Conservation (phyloP, 2,329 filamentous ascomycete genomes). For the Sclerotinia nivalis region DNA sequence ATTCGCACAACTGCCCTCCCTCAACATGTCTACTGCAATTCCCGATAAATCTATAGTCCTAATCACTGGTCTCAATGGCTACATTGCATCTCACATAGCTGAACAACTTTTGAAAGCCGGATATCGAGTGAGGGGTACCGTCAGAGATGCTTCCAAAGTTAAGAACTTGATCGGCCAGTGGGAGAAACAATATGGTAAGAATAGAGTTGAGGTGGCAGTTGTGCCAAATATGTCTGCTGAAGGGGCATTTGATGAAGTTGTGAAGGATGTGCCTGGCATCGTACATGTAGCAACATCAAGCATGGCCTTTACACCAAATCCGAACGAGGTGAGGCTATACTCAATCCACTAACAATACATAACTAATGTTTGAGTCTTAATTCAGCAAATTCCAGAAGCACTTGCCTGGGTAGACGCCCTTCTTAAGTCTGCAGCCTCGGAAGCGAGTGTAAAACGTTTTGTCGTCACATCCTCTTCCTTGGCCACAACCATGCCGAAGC, state of each 20-base stretch:
- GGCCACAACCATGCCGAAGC: slow-evolving; percentile 33
- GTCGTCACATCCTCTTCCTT: slow-evolving; percentile 43
- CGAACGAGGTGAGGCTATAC: slow-evolving; percentile 40
- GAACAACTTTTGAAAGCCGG: slow-evolving; percentile 45
- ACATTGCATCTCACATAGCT: slow-evolving; percentile 46
- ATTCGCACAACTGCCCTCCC: not conserved
- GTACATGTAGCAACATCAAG: slow-evolving; percentile 46
- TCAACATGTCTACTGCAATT: slow-evolving; percentile 26
- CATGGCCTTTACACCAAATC: slow-evolving; percentile 42
- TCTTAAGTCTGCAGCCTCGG: slow-evolving; percentile 43
- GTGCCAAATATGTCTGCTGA: slow-evolving; percentile 42
- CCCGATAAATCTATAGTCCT: slow-evolving; percentile 43
- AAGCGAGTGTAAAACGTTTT: slow-evolving; percentile 44
- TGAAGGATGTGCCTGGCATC: slow-evolving; percentile 41
- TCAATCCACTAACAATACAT: not conserved
- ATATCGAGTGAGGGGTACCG: slow-evolving; percentile 49
- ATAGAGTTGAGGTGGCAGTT: slow-evolving; percentile 41
- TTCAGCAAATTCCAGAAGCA: slow-evolving; percentile 39
- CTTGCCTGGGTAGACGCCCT: slow-evolving; percentile 39
- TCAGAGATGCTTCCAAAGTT: slow-evolving; percentile 43
- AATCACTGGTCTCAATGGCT: slow-evolving; percentile 48
- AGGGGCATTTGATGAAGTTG: slow-evolving; percentile 37
- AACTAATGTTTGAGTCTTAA: not conserved
- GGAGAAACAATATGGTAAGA: slow-evolving; percentile 41
- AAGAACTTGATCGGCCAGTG: slow-evolving; percentile 41